phyloP scores from a whole-genome alignment of 139 green algal genomes.

The Tetraselmis chui region DNA sequence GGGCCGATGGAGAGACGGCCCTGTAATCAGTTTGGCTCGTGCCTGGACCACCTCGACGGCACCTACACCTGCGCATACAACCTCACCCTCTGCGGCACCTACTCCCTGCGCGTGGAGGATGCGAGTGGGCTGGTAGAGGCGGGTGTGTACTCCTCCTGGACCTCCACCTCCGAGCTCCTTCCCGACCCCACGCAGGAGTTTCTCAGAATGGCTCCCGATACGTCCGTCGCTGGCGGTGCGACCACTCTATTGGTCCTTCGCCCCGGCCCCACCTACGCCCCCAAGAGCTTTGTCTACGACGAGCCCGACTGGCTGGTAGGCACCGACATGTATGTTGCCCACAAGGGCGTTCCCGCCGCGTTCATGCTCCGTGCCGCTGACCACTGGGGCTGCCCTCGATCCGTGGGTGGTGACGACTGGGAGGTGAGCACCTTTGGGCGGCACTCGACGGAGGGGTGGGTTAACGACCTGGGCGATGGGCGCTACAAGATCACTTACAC shows the following conservation, averaged over 20 bases:
- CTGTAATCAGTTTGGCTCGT: not conserved
- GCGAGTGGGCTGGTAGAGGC: slow-evolving; percentile 1
- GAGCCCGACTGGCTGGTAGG: not conserved
- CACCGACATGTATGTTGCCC: not conserved
- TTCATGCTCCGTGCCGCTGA: slow-evolving; percentile 12
- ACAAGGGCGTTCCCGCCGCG: not conserved
- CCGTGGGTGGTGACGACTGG: slow-evolving; percentile 9
- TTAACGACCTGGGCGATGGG: not conserved
- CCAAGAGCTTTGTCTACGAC: not conserved
- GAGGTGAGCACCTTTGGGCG: not conserved
- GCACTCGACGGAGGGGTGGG: not conserved
- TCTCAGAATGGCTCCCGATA: not conserved
- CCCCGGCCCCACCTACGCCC: not conserved
- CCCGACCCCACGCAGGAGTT: not conserved
- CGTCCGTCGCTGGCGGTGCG: not conserved
- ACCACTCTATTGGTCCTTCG: not conserved
- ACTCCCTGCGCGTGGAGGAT: slow-evolving; percentile 14
- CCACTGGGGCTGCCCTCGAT: slow-evolving; percentile 7
- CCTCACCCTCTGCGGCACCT: slow-evolving; percentile 9
- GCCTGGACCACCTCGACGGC: slow-evolving; percentile 17
- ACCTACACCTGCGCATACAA: slow-evolving; percentile 18
- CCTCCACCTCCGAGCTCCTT: not conserved
- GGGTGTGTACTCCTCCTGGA: not conserved
- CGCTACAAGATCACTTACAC: slow-evolving; percentile 4
- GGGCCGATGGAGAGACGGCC: slow-evolving; percentile 10